A percentile compares a stretch with the other conserved stretches of the same genome.
Evolutionary conservation across 805 yeast species (phyloP).

Genomic region (Maudiozyma serrabonitensis): DNA sequence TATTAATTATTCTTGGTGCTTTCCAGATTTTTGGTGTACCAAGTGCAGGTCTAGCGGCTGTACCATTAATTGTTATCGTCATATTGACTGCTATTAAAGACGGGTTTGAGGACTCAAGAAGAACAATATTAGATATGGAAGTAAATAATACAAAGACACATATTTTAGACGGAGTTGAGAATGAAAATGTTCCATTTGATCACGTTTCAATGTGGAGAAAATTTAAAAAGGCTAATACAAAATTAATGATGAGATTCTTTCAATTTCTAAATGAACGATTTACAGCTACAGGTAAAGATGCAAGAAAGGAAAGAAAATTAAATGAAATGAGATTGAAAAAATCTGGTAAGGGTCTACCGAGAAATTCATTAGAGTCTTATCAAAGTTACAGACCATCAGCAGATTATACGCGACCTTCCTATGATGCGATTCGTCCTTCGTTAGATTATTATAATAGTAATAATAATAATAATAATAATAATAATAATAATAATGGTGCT

Average conservation of each 20-base stretch:
- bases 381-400: slow-evolving; percentile 24
- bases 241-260: slow-evolving; percentile 20
- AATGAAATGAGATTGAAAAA: slow-evolving; percentile 4
- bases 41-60: slow-evolving; percentile 62
- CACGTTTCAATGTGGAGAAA: slow-evolving; percentile 59
- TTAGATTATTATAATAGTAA: slow-evolving; percentile 1
- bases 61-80: slow-evolving; percentile 73
- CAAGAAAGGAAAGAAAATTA: slow-evolving; percentile 14
- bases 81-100: slow-evolving; percentile 67
- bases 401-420: slow-evolving; percentile 21
- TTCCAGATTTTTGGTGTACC: slow-evolving; percentile 76
- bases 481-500: slow-evolving; percentile 43
- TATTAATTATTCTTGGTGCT: slow-evolving; percentile 68
- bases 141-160: slow-evolving; percentile 68
- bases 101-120: slow-evolving; percentile 72
- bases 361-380: slow-evolving; percentile 33
- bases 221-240: slow-evolving; percentile 47
- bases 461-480: slow-evolving; percentile 28
- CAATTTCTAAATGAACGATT: slow-evolving; percentile 20
- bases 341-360: slow-evolving; percentile 16
- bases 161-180: slow-evolving; percentile 45
- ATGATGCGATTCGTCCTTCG: slow-evolving; percentile 30
- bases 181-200: slow-evolving; percentile 55
- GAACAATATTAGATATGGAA: slow-evolving; percentile 64
- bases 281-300: slow-evolving; percentile 30